phyloP scores from a whole-genome alignment of 2,329 filamentous ascomycete species.

The Diaporthe citri region DNA sequence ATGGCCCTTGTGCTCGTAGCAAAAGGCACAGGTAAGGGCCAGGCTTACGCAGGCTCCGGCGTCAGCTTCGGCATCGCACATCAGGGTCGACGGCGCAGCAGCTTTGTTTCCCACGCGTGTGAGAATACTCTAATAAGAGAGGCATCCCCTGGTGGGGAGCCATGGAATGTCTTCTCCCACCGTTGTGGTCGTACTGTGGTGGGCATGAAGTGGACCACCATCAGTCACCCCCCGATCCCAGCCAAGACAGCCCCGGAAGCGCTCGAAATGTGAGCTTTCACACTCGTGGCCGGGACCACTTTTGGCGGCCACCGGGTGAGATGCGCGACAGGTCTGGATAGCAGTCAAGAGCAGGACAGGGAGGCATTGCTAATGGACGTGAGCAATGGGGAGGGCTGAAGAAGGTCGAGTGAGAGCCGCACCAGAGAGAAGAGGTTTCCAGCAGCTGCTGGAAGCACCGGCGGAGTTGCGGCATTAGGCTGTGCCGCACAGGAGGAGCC shows the following conservation, averaged over 20 bases:
- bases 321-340: background rate
- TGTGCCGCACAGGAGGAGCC: background rate
- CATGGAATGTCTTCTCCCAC: slow-evolving; percentile 15
- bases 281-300: background rate
- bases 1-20: background rate
- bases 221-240: background rate
- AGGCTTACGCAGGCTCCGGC: background rate
- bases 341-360: background rate
- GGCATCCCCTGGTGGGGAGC: slow-evolving; percentile 11
- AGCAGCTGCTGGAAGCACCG: slow-evolving; percentile 1
- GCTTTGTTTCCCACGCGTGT: slow-evolving; percentile 3
- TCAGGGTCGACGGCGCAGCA: slow-evolving; percentile 4
- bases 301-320: background rate
- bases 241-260: background rate
- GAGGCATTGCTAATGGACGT: background rate
- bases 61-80: slow-evolving; percentile 26
- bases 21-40: background rate
- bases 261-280: slow-evolving; percentile 27
- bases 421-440: background rate
- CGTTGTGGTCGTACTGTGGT: slow-evolving; percentile 30
- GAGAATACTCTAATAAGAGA: background rate
- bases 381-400: background rate
- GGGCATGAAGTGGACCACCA: slow-evolving; percentile 17
- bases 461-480: slow-evolving; percentile 21
- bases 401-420: background rate